phyloP scores from a whole-genome alignment of 1,284 basidiomycete genomes.

The Ceratobasidium sp. region DNA sequence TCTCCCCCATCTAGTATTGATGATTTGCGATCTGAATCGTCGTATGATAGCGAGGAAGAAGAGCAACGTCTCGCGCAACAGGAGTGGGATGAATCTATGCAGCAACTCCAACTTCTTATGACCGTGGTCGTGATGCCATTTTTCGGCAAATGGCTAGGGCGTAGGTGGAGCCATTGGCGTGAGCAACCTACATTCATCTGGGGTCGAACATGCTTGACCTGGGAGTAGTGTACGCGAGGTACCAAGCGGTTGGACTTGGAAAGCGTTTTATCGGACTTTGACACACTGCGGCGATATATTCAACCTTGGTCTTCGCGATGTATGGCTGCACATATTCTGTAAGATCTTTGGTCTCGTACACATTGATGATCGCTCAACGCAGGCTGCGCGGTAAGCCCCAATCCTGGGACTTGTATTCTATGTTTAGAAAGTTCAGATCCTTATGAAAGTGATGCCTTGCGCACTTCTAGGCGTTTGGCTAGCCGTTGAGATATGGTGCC shows the following conservation, averaged over 20 bases:
- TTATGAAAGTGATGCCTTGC: too few relatives aligned
- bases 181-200: constrained; percentile 49
- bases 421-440: too few relatives aligned
- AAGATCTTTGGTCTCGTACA: background rate
- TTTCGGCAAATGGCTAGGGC: constrained; percentile 86
- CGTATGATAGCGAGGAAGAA: constrained; percentile 57
- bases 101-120: constrained; percentile 81
- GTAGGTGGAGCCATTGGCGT: constrained; percentile 87
- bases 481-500: background rate
- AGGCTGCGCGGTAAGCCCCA: background rate
- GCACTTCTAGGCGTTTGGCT: background rate
- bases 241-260: constrained; percentile 30
- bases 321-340: background rate
- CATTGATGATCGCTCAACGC: background rate
- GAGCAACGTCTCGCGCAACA: constrained; percentile 73
- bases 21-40: constrained; percentile 29
- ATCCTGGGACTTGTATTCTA: too few relatives aligned
- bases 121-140: constrained; percentile 83
- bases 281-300: background rate
- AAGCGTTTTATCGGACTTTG: constrained; percentile 24
- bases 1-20: constrained; percentile 38
- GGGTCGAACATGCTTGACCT: background rate
- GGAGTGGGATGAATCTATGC: constrained; percentile 90
- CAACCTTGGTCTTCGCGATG: background rate
- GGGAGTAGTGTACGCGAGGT: constrained; percentile 27